Conservation (phyloP, 345 rosid genomes). For the Aurinia saxatilis region DNA sequence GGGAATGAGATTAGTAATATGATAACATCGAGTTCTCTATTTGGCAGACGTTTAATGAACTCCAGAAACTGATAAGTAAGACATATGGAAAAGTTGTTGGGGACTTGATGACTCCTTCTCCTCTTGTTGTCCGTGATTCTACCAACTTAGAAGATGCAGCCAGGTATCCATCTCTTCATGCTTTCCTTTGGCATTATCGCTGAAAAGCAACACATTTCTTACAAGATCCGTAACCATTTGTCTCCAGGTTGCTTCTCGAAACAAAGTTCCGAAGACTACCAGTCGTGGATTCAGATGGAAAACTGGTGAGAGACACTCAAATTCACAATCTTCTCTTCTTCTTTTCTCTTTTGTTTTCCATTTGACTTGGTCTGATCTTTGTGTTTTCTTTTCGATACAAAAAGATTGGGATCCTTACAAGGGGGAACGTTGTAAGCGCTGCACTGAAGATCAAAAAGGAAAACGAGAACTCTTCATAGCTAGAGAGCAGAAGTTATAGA, state of each 20-base stretch:
- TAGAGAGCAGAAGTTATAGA: neutral
- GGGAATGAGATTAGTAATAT: neutral
- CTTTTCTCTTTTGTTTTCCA: neutral
- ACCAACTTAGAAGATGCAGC: conserved; percentile 89
- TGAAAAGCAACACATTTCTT: neutral
- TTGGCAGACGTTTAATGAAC: conserved; percentile 65
- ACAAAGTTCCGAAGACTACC: conserved; percentile 85
- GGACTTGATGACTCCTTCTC: conserved; percentile 91
- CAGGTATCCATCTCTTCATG: conserved; percentile 34
- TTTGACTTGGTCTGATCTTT: neutral
- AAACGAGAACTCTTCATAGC: conserved; percentile 26
- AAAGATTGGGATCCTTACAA: conserved; percentile 74
- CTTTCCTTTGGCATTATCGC: neutral
- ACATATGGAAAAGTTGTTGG: conserved; percentile 82
- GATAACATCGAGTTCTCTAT: neutral
- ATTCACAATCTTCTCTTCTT: neutral
- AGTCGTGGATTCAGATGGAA: conserved; percentile 67
- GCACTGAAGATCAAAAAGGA: conserved; percentile 61
- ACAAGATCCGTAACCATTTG: neutral
- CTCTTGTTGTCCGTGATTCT: conserved; percentile 65
- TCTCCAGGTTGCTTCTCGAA: conserved; percentile 71
- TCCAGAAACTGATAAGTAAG: conserved; percentile 72
- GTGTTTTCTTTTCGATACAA: conserved; percentile 8
- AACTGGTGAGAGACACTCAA: conserved; percentile 47
- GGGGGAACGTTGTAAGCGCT: conserved; percentile 73